A percentile compares a stretch with the other conserved stretches of the same genome.
Evolutionary conservation across 2,329 filamentous ascomycete genomes (phyloP).

Genomic region (Fusarium liriodendri): DNA sequence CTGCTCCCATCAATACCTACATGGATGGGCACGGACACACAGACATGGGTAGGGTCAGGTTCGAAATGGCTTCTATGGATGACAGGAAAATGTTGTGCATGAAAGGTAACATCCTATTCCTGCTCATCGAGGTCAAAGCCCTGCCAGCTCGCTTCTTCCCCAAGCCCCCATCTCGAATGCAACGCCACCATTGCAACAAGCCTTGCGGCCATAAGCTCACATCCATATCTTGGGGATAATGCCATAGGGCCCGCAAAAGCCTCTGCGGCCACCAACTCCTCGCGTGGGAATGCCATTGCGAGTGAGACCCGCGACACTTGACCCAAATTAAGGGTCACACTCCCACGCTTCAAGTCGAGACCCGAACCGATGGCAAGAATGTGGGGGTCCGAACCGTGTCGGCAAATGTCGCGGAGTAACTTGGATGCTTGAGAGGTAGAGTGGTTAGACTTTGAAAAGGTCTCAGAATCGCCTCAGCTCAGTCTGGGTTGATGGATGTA

Average conservation of each 20-base stretch:
- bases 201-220: neutral
- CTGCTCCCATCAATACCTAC: neutral
- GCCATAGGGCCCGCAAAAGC: neutral
- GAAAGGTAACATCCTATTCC: neutral
- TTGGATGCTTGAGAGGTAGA: neutral
- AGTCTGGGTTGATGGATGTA: neutral
- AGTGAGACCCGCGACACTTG: neutral
- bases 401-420: neutral
- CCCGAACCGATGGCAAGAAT: neutral
- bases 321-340: neutral
- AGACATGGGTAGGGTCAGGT: neutral
- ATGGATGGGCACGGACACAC: neutral
- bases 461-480: neutral
- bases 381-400: neutral
- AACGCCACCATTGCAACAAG: neutral
- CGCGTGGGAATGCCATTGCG: neutral
- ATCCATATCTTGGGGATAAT: neutral
- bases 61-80: neutral
- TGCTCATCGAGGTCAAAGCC: neutral
- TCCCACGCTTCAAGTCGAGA: neutral
- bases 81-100: neutral
- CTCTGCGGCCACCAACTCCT: neutral
- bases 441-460: neutral
- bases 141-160: neutral
- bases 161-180: neutral